Base-by-base conservation (phyloP, 2,329 filamentous ascomycete genomes). In the Diplodia mutila region DNA sequence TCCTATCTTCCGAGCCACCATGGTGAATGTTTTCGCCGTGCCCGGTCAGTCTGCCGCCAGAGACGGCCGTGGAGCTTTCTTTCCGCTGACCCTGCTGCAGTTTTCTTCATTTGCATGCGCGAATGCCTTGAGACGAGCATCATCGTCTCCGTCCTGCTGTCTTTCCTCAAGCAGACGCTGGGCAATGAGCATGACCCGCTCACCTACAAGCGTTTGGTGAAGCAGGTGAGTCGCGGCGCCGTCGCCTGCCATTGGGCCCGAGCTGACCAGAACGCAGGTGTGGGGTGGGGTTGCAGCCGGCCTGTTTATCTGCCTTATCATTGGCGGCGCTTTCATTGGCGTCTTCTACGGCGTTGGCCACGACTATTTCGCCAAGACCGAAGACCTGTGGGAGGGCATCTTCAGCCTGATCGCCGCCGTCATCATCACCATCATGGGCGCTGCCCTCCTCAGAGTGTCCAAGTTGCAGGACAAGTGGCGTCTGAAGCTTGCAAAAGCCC, bases 21-120 rank as follows among this genome's bases (percentile, higher is more conserved):
- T 89, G 77, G 84, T 85, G 69, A 86, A 90, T 76, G 88, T 93
- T 68, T 93, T 93, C 78, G 86, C 90, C 70, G 88, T 93, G 25
- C 91, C 90, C 71, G 81, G 85, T 86, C 74, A 71, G 77, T 68
- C n/a, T 53, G 21, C 34, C n/a, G 23, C 9, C 16, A n/a, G 34
- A 23, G 42, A 0, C 11, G 25, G 14, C 32, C 32, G 34, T 12
- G 1, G n/a, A n/a, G n/a, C n/a, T n/a, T n/a, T n/a, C n/a, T n/a
- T n/a, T 2, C 23, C 16, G 57, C 61, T 65, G n/a, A 65, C 61
- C n/a, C 6, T 16, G 4, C 25, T 18, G 9, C 61, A 84, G 87
- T 97, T 66, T 97, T 97, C 82, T 94, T 97, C 82, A 91, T 97
- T 77, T 89, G 92, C 80, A 95, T 97, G 77, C 89, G 93, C 75